Percentiles rank a stretch among this genome's conserved stretches.
Evolutionary conservation across 208 protist genomes (phyloP).

Genomic region (Eutreptiella sp.): DNA sequence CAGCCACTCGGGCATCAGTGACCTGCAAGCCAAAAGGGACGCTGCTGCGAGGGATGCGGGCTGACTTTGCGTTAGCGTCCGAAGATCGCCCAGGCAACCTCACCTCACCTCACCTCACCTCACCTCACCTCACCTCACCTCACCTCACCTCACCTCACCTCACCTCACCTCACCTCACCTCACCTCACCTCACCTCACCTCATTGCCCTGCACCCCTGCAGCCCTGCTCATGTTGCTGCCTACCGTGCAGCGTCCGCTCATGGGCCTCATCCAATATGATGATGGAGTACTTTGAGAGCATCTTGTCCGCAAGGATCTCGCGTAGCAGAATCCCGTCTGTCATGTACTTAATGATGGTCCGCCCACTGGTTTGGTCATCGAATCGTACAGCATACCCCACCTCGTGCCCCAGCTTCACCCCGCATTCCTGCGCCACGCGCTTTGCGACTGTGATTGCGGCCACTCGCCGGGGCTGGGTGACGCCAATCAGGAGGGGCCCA

Average conservation of each 20-base stretch:
- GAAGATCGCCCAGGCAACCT: no score
- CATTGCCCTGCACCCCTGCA: no score
- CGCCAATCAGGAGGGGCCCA: constrained; percentile 69
- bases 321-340: constrained; percentile 95
- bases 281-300: constrained; percentile 83
- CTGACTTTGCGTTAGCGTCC: no score
- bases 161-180: no score
- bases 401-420: constrained; percentile 56
- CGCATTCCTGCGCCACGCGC: constrained; percentile 80
- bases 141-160: no score
- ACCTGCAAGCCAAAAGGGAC: no score
- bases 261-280: constrained; percentile 99
- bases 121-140: no score
- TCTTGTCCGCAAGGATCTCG: constrained; percentile 82
- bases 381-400: constrained; percentile 89
- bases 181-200: no score
- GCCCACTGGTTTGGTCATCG: constrained; percentile 71
- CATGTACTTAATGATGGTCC: constrained; percentile 86
- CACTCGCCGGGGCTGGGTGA: constrained; percentile 93
- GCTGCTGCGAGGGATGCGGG: no score
- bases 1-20: no score
- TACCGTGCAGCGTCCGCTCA: constrained; percentile 96
- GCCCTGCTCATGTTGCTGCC: no score
- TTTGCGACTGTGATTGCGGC: constrained; percentile 88
- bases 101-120: no score